A percentile compares a stretch with the other conserved stretches of the same genome.
phyloP scores from a whole-genome alignment of 2,329 filamentous ascomycete genomes.

The Ustilaginoidea virens region DNA sequence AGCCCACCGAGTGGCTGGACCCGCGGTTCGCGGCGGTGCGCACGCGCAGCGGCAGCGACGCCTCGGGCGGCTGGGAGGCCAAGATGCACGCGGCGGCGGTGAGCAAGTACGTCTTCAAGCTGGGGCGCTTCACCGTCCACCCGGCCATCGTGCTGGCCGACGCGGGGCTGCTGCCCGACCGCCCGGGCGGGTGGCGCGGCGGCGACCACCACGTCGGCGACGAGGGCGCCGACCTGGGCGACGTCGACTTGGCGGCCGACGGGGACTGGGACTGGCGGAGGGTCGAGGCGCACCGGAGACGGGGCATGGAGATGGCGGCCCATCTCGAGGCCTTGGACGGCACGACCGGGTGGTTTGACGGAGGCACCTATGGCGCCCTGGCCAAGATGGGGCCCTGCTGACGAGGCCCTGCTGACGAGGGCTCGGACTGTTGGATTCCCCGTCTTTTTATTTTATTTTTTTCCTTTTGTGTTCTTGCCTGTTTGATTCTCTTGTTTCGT shows the following conservation, averaged over 20 bases:
- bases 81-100: slow-evolving; percentile 57
- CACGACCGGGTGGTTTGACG: slow-evolving; percentile 35
- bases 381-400: slow-evolving; percentile 30
- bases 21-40: slow-evolving; percentile 25
- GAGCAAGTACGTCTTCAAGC: slow-evolving; percentile 72
- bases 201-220: slow-evolving; percentile 18
- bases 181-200: slow-evolving; percentile 49
- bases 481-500: too few relatives aligned
- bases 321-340: slow-evolving; percentile 43
- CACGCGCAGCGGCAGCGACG: slow-evolving; percentile 21
- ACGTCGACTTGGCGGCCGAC: slow-evolving; percentile 16
- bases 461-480: too few relatives aligned
- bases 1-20: slow-evolving; percentile 37
- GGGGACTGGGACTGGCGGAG: slow-evolving; percentile 42
- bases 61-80: slow-evolving; percentile 35
- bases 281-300: slow-evolving; percentile 37
- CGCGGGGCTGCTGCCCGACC: slow-evolving; percentile 57
- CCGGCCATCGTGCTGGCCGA: slow-evolving; percentile 61
- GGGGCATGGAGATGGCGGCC: slow-evolving; percentile 37
- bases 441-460: too few relatives aligned
- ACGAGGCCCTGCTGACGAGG: background rate
- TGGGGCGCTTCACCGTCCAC: slow-evolving; percentile 68
- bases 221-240: slow-evolving; percentile 4
- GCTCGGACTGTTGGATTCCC: too few relatives aligned
- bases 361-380: slow-evolving; percentile 34